These are phyloP conservation scores for Amanita phalloides DNA, from an alignment of 768 basidiomycete genomes.

Conservation along the genomic window DNA sequence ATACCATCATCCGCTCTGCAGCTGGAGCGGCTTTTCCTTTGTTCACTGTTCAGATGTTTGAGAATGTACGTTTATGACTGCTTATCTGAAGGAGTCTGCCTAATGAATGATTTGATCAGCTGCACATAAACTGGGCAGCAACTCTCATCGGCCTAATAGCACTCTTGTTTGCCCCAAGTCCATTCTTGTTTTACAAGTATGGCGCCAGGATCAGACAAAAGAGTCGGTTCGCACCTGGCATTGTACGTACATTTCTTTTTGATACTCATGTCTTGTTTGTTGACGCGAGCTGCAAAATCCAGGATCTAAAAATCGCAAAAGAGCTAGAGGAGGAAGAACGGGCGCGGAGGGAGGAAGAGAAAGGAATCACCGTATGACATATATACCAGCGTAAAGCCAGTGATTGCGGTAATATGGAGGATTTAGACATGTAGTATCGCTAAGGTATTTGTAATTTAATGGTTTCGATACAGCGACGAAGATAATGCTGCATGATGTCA, in stretches of 20 bases:
- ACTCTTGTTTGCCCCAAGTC: slow-evolving; percentile 51
- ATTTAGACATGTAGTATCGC: too few relatives aligned
- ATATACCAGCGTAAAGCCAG: too few relatives aligned
- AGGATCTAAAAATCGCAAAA: too few relatives aligned
- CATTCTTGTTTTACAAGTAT: slow-evolving; percentile 63
- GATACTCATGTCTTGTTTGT: neutral
- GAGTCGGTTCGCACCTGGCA: slow-evolving; percentile 47
- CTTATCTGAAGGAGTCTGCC: neutral
- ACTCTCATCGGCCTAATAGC: slow-evolving; percentile 49
- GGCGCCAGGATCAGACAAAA: slow-evolving; percentile 45
- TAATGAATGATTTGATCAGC: slow-evolving; percentile 13
- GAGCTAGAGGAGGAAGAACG: too few relatives aligned
- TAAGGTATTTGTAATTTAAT: too few relatives aligned
- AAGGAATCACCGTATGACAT: too few relatives aligned
- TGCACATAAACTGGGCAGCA: slow-evolving; percentile 40
- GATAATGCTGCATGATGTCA: too few relatives aligned
- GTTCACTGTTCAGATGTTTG: slow-evolving; percentile 59
- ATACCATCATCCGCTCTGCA: slow-evolving; percentile 46
- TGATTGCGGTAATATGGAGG: too few relatives aligned
- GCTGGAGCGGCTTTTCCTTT: slow-evolving; percentile 53
- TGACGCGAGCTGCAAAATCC: neutral
- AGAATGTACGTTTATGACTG: slow-evolving; percentile 23
- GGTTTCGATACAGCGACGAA: too few relatives aligned
- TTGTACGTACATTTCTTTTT: slow-evolving; percentile 17
- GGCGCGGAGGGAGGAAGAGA: too few relatives aligned